phyloP scores from a whole-genome alignment of 2,329 filamentous ascomycete species.

The Arthroderma uncinatum region DNA sequence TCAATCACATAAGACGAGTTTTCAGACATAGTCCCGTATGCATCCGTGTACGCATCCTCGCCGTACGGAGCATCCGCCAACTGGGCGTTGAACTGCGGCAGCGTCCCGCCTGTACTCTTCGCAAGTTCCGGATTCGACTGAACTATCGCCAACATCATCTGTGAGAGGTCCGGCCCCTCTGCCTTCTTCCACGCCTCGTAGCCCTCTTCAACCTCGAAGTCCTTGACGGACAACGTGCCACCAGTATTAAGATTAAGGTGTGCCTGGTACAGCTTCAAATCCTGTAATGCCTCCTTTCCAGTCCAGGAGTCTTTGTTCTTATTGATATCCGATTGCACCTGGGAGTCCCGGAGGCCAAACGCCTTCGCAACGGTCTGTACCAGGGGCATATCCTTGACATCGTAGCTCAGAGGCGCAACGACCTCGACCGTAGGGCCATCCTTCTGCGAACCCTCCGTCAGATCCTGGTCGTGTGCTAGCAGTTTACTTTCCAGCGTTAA shows the following conservation, averaged over 20 bases:
- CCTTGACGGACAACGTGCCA: constrained; percentile 65
- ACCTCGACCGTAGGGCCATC: constrained; percentile 64
- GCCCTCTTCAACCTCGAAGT: constrained; percentile 82
- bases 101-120: constrained; percentile 53
- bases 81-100: constrained; percentile 46
- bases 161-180: constrained; percentile 76
- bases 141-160: constrained; percentile 86
- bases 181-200: constrained; percentile 84
- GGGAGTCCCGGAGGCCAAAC: constrained; percentile 66
- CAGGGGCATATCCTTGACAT: constrained; percentile 94
- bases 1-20: constrained; percentile 50
- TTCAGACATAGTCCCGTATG: constrained; percentile 38
- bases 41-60: constrained; percentile 36
- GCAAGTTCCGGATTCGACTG: constrained; percentile 76
- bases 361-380: constrained; percentile 78
- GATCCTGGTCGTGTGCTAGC: constrained; percentile 83
- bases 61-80: constrained; percentile 26
- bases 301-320: constrained; percentile 73
- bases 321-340: constrained; percentile 81
- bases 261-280: constrained; percentile 88
- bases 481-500: constrained; percentile 83
- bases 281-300: constrained; percentile 76
- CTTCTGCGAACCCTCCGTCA: constrained; percentile 52
- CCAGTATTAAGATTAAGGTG: constrained; percentile 69
- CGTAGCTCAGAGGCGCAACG: constrained; percentile 70